Evolutionary conservation across 139 green algal genomes (phyloP), one percentile per base, ranked within the genome.

Genomic region (Coelastrella sp.): DNA sequence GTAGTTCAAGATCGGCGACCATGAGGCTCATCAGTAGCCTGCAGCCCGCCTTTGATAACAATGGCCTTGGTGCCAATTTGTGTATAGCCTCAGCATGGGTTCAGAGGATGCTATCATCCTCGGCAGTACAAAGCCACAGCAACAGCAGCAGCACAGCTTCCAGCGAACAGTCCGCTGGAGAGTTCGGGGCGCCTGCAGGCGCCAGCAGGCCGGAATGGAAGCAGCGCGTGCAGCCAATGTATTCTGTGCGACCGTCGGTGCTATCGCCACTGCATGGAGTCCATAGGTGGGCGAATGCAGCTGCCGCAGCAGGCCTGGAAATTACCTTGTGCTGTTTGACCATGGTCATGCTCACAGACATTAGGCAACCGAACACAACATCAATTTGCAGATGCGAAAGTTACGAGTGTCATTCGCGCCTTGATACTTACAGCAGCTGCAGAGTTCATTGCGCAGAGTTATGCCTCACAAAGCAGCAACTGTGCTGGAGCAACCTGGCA

Each of bases 261-360:
- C 73, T 90, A 23, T 90, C 86, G 56, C 86, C 86, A 3, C 60
- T 90, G 86, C 86, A 90, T 65, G 23, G 74, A 3, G 10, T 83
- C 5, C 85, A 89, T 58, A 82, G 68, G 83, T 88, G 32, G 32
- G 32, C 32, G 3, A 73, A n/a, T 22, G 57, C 58, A 58, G 22
- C 80, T 56, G 47, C 78, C 7, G 23, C 76, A 19, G 13, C 32
- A 47, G 7, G 76, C 77, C 32, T 47, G 32, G 32, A 47, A 1
- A 68, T 57, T 11, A 20, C 47, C 47, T 66, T 7, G 20, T 65
- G 47, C 47, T 23, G 7, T 71, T 10, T 71, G 32, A 47, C 32
- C 32, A 47, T 71, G 61, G 8, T 71, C 61, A 19, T 71, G 61
- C 61, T 71, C 10, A 10, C 61, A 71, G 8, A 71, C 61, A 47